phyloP scores from a whole-genome alignment of 352 stramenopile species.

The Pythium sp. region DNA sequence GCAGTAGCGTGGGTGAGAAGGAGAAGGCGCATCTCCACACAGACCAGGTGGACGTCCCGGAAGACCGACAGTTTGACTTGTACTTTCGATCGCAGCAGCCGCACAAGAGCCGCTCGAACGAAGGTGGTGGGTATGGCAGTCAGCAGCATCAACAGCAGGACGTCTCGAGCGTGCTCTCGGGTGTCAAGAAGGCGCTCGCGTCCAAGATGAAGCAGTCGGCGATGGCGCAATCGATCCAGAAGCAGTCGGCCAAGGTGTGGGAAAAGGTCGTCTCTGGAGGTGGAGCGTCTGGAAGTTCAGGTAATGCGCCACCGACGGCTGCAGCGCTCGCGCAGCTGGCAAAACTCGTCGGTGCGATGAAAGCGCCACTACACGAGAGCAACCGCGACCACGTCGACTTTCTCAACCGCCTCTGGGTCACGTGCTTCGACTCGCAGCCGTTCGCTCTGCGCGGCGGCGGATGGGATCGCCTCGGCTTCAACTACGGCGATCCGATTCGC shows the following conservation, averaged over 20 bases:
- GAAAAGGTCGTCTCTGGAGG: conserved; percentile 53
- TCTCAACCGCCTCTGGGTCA: conserved; percentile 62
- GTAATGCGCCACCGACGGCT: conserved; percentile 52
- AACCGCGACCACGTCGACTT: conserved; percentile 74
- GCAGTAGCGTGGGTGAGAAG: conserved; percentile 13
- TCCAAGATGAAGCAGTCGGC: conserved; percentile 79
- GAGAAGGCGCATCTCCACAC: not conserved
- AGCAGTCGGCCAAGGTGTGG: conserved; percentile 69
- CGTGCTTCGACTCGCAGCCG: conserved; percentile 66
- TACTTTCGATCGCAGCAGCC: conserved; percentile 57
- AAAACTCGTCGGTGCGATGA: conserved; percentile 64
- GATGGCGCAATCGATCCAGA: conserved; percentile 69
- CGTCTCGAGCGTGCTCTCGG: conserved; percentile 58
- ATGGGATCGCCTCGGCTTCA: conserved; percentile 70
- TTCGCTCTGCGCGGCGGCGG: conserved; percentile 39
- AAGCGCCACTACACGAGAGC: conserved; percentile 46
- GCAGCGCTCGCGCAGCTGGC: conserved; percentile 60
- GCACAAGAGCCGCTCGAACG: not conserved
- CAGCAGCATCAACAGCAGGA: conserved; percentile 32
- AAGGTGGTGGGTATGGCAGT: not conserved
- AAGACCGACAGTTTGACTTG: conserved; percentile 60
- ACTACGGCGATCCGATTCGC: conserved; percentile 56
- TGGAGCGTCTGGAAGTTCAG: conserved; percentile 15
- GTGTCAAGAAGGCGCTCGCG: conserved; percentile 75
- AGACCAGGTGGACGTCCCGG: conserved; percentile 55